Percentiles rank a stretch among this genome's conserved stretches.
Evolutionary conservation across 1,139 yeast species (phyloP).

Genomic region (Pichia sp.): DNA sequence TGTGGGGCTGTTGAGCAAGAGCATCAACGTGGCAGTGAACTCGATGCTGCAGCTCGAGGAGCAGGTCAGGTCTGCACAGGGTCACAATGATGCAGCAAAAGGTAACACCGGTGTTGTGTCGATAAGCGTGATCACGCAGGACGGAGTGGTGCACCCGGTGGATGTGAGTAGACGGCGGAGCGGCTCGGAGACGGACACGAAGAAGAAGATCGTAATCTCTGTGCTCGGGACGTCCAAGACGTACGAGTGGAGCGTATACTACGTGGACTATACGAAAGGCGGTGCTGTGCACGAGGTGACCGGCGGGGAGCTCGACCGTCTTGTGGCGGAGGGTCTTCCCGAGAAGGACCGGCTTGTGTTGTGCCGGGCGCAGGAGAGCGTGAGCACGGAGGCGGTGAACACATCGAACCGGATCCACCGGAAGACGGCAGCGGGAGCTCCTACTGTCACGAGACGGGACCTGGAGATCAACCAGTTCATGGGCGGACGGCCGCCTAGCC

Average conservation of each 20-base stretch:
- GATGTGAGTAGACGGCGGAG: constrained; percentile 78
- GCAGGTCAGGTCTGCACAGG: background rate
- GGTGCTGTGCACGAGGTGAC: constrained; percentile 71
- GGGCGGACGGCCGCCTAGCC: constrained; percentile 93
- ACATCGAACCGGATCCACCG: constrained; percentile 45
- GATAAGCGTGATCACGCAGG: constrained; percentile 66
- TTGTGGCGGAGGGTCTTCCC: constrained; percentile 46
- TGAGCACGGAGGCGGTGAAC: constrained; percentile 64
- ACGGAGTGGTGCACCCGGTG: constrained; percentile 70
- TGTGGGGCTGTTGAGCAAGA: constrained; percentile 34
- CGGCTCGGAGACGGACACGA: constrained; percentile 74
- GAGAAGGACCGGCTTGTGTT: constrained; percentile 73
- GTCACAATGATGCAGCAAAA: too few species aligned
- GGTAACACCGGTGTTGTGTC: background rate
- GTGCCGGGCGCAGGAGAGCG: constrained; percentile 59
- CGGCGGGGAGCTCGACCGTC: constrained; percentile 43
- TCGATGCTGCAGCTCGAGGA: constrained; percentile 24
- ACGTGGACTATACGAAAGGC: constrained; percentile 41
- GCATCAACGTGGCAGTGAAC: constrained; percentile 27
- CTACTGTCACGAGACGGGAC: background rate
- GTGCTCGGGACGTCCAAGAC: constrained; percentile 34
- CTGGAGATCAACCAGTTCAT: constrained; percentile 49
- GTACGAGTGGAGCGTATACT: constrained; percentile 48
- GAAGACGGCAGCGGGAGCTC: background rate
- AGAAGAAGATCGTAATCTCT: constrained; percentile 62